Evolutionary conservation across 2,329 filamentous ascomycete genomes (phyloP).

Genomic region (Colletotrichum spaethianum): DNA sequence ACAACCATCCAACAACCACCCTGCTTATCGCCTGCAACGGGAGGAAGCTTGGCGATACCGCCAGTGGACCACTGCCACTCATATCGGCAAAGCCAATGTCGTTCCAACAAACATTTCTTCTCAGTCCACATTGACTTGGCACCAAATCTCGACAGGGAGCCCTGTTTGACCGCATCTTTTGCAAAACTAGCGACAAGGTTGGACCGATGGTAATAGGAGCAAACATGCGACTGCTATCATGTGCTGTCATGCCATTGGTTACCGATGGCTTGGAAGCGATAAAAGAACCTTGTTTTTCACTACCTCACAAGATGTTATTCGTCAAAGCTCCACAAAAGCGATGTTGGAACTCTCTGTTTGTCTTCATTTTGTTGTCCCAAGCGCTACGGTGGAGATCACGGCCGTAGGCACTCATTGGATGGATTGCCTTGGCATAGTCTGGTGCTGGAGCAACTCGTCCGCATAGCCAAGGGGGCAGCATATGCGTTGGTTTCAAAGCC

Average conservation of each 20-base stretch:
- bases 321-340: background rate
- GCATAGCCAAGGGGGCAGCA: background rate
- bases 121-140: background rate
- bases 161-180: background rate
- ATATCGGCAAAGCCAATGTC: background rate
- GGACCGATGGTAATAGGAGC: background rate
- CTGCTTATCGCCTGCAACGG: background rate
- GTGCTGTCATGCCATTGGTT: background rate
- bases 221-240: background rate
- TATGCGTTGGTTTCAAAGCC: no score
- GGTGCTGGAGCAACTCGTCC: background rate
- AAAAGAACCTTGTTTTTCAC: background rate
- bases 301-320: background rate
- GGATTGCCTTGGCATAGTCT: background rate
- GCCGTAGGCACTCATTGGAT: background rate
- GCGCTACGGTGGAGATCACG: constrained; percentile 3
- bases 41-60: background rate
- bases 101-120: background rate
- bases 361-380: background rate
- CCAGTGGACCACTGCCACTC: background rate
- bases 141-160: background rate
- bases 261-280: background rate
- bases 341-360: background rate
- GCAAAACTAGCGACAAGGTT: background rate
- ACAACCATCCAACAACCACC: background rate